Percentiles rank a stretch among this genome's conserved stretches.
These are phyloP conservation scores for Cucumis hystrix DNA, from an alignment of 306 rosid genomes.

Conservation along the genomic window DNA sequence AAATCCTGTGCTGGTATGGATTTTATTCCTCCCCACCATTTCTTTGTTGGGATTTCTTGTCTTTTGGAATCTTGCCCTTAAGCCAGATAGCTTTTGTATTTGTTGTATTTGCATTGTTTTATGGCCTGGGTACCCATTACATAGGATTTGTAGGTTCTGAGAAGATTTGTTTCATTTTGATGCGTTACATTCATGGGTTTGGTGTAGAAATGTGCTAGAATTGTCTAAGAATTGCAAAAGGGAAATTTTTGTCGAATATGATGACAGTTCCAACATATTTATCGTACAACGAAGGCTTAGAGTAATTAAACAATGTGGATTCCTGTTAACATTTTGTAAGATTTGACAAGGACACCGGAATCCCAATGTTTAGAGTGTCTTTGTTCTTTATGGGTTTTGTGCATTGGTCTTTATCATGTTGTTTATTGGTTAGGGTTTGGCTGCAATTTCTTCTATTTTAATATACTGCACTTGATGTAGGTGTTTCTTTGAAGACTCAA, in stretches of 20 bases:
- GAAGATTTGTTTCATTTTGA: not conserved
- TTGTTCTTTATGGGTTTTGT: not conserved
- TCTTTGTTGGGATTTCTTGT: not conserved
- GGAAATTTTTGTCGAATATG: not conserved
- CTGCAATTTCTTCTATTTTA: not conserved
- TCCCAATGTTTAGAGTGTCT: not conserved
- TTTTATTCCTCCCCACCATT: not conserved
- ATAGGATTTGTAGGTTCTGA: not conserved
- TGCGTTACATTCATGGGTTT: not conserved
- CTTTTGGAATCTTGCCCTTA: not conserved
- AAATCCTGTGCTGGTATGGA: constrained; percentile 57
- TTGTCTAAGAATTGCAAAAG: not conserved
- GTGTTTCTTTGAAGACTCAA: constrained; percentile 82
- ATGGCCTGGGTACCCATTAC: not conserved
- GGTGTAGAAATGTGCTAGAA: not conserved
- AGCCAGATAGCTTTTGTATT: not conserved
- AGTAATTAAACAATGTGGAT: not conserved
- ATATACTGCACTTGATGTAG: constrained; percentile 19
- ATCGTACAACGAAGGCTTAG: not conserved
- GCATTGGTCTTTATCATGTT: not conserved
- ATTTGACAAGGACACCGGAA: not conserved
- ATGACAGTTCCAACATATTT: not conserved
- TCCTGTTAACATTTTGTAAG: not conserved
- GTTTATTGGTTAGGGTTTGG: not conserved
- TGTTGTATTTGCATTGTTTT: not conserved